Conservation (phyloP, 75 land plant species). For the Adiantum capillusveneris region DNA sequence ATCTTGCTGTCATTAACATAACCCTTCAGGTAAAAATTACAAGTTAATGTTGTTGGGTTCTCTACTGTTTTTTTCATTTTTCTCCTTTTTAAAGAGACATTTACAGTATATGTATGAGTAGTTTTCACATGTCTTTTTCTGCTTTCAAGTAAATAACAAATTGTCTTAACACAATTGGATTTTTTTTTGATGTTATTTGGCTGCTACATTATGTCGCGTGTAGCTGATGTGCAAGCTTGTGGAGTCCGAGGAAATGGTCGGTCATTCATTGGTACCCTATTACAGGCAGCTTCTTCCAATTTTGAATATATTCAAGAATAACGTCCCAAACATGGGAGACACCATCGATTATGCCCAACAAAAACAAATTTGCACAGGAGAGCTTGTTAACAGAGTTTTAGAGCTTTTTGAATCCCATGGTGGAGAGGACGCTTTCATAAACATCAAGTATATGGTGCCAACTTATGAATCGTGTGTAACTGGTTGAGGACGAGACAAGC, state of each 20-base stretch:
- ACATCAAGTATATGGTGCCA: conserved; percentile 43
- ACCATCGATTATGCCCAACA: conserved; percentile 35
- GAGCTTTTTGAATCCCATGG: conserved; percentile 35
- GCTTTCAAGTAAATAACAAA: too few species aligned
- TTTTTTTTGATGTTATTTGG: too few species aligned
- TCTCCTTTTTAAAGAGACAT: too few species aligned
- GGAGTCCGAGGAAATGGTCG: conserved; percentile 29
- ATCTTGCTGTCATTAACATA: conserved; percentile 24
- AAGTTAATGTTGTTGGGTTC: too few species aligned
- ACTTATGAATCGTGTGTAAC: conserved; percentile 28
- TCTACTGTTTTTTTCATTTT: too few species aligned
- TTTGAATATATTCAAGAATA: conserved; percentile 33
- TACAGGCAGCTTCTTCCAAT: conserved; percentile 35
- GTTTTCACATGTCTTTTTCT: too few species aligned
- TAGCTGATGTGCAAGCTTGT: conserved; percentile 36
- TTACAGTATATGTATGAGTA: too few species aligned
- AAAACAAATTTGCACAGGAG: conserved; percentile 20
- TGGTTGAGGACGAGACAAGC: too few species aligned
- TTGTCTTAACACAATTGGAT: too few species aligned
- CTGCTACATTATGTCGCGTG: too few species aligned
- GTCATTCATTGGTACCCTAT: conserved; percentile 32
- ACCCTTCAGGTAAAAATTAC: conserved; percentile 34
- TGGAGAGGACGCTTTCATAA: conserved; percentile 39
- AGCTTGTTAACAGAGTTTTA: conserved; percentile 21
- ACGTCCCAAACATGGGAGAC: conserved; percentile 22